Conservation (phyloP, 2,329 filamentous ascomycete genomes). For the Nakataea oryzae region DNA sequence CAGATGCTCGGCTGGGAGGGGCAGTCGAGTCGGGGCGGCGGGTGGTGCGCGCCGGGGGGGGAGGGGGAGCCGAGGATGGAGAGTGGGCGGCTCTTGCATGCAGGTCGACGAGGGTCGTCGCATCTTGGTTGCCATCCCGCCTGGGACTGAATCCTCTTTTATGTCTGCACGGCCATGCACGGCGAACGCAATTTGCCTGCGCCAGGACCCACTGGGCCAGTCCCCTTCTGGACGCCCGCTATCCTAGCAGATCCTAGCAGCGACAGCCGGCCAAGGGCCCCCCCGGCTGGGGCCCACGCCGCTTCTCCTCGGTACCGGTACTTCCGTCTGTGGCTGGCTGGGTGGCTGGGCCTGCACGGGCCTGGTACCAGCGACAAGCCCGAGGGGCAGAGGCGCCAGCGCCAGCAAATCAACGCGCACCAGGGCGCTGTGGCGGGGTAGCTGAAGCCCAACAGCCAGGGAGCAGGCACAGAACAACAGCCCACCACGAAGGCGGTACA, state of each 20-base stretch:
- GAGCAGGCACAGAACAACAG: no score
- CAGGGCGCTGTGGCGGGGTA: not conserved
- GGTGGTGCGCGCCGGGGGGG: no score
- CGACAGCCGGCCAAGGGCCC: not conserved
- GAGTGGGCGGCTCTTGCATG: not conserved
- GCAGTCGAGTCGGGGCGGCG: no score
- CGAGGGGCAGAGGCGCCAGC: not conserved
- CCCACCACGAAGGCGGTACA: no score
- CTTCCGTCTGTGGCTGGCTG: not conserved
- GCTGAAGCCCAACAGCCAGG: not conserved
- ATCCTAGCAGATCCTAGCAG: not conserved
- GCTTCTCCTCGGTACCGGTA: not conserved
- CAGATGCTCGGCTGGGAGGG: no score
- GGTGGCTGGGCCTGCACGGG: not conserved
- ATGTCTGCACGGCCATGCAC: not conserved
- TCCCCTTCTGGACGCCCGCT: not conserved
- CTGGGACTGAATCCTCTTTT: not conserved
- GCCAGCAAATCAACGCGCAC: not conserved
- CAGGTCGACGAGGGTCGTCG: not conserved
- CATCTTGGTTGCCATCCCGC: not conserved
- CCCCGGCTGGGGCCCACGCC: not conserved
- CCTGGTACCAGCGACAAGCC: not conserved
- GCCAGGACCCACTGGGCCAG: not conserved
- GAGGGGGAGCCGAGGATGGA: not conserved
- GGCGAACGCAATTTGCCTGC: not conserved